A percentile compares a stretch with the other conserved stretches of the same genome.
These are phyloP conservation scores for Termitomyces sp. DNA, from an alignment of 768 basidiomycete genomes.

Conservation along the genomic window DNA sequence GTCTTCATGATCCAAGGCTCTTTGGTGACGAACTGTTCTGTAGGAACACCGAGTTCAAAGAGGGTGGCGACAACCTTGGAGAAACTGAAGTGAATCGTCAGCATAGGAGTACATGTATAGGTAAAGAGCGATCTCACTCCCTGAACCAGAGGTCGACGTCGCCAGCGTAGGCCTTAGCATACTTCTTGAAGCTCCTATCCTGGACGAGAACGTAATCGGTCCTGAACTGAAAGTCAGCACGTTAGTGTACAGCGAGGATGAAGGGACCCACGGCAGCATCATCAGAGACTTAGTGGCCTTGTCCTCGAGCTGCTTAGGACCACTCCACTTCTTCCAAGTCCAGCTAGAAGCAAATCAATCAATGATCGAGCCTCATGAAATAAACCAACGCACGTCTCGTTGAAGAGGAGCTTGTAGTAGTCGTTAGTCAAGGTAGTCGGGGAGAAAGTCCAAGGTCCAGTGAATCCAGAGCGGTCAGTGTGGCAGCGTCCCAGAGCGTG, in stretches of 20 bases:
- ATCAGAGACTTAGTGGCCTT: conserved; percentile 84
- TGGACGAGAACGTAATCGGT: conserved; percentile 85
- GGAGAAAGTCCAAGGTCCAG: conserved; percentile 94
- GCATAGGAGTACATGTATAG: not conserved
- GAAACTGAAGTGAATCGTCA: conserved; percentile 51
- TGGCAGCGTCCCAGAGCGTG: conserved; percentile 98
- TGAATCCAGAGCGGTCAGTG: conserved; percentile 75
- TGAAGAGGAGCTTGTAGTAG: conserved; percentile 79
- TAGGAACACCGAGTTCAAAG: conserved; percentile 92
- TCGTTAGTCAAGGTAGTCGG: conserved; percentile 86
- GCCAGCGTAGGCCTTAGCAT: conserved; percentile 81
- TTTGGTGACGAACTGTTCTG: conserved; percentile 61
- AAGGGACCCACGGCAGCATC: conserved; percentile 83
- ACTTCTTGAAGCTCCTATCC: conserved; percentile 92
- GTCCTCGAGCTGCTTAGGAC: conserved; percentile 91
- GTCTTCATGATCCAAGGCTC: conserved; percentile 77
- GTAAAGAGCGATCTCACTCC: conserved; percentile 54
- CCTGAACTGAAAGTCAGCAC: conserved; percentile 25
- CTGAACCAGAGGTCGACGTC: conserved; percentile 87
- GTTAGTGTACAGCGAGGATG: not conserved
- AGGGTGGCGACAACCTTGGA: conserved; percentile 70
- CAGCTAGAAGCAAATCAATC: conserved; percentile 35
- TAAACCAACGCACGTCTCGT: conserved; percentile 58
- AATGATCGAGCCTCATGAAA: not conserved
- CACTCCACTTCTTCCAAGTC: conserved; percentile 95